A percentile compares a stretch with the other conserved stretches of the same genome.
Evolutionary conservation across 2,329 filamentous ascomycete species (phyloP).

Genomic region (Cercospora sesami): DNA sequence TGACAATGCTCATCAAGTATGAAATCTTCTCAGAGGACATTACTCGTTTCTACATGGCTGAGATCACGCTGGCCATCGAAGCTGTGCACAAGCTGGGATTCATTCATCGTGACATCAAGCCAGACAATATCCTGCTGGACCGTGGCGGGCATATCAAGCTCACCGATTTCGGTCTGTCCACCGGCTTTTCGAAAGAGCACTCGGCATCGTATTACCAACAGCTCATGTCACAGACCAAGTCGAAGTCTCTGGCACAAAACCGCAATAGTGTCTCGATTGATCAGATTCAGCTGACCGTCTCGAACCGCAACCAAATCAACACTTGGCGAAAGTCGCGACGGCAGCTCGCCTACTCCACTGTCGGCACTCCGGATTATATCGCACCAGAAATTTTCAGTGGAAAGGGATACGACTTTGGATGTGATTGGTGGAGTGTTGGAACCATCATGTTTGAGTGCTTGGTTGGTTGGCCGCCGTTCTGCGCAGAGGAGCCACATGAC

Average conservation of each 20-base stretch:
- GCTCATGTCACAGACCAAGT: conserved; percentile 65
- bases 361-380: conserved; percentile 97
- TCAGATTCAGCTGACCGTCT: conserved; percentile 96
- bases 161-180: conserved; percentile 96
- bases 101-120: conserved; percentile 99
- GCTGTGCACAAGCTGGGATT: conserved; percentile 97
- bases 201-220: conserved; percentile 99
- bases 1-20: conserved; percentile 99
- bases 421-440: conserved; percentile 98
- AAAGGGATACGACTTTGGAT: conserved; percentile 92
- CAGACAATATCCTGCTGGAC: conserved; percentile 96
- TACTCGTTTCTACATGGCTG: conserved; percentile 97
- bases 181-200: conserved; percentile 95
- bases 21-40: conserved; percentile 99
- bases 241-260: conserved; percentile 58
- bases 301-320: conserved; percentile 96
- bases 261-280: conserved; percentile 93
- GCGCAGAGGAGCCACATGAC: conserved; percentile 93
- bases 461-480: conserved; percentile 98
- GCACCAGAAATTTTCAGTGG: conserved; percentile 97
- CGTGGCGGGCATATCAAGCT: conserved; percentile 95
- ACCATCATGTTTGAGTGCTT: conserved; percentile 99
- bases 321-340: conserved; percentile 96
- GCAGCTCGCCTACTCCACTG: conserved; percentile 96
- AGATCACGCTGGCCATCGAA: conserved; percentile 97